Evolutionary conservation across 2,329 filamentous ascomycete species (phyloP).

Genomic region (Cladosporium halotolerans): DNA sequence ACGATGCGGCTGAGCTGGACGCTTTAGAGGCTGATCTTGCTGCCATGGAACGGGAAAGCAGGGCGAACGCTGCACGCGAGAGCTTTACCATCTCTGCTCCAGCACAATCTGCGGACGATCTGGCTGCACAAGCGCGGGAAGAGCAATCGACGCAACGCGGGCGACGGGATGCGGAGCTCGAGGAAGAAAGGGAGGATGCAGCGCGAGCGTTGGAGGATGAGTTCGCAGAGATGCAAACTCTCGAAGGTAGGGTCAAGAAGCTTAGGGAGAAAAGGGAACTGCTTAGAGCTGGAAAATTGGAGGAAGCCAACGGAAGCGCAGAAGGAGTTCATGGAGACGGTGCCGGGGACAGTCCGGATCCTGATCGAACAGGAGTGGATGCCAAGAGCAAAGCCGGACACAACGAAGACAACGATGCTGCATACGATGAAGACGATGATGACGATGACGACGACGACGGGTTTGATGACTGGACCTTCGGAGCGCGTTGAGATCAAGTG

Average conservation of each 20-base stretch:
- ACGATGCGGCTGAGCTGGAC: constrained; percentile 48
- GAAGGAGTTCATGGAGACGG: no score
- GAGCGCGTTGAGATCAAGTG: background rate
- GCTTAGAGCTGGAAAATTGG: constrained; percentile 25
- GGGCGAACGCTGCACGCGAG: constrained; percentile 21
- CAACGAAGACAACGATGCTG: no score
- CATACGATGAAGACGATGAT: background rate
- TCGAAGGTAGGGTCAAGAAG: constrained; percentile 40
- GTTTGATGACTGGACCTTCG: background rate
- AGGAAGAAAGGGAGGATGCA: constrained; percentile 45
- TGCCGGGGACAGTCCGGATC: no score
- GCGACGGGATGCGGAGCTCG: constrained; percentile 39
- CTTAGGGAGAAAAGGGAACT: constrained; percentile 42
- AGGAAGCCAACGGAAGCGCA: background rate
- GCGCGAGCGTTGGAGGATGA: constrained; percentile 40
- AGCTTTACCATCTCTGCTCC: constrained; percentile 37
- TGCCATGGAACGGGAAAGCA: constrained; percentile 25
- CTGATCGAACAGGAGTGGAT: no score
- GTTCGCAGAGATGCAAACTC: constrained; percentile 45
- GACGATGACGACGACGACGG: background rate
- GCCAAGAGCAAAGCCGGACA: no score
- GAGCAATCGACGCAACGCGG: constrained; percentile 39
- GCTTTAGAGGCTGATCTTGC: constrained; percentile 81
- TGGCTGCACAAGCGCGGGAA: constrained; percentile 41
- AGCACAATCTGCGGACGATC: constrained; percentile 41